These are phyloP conservation scores for Amylocystis lapponica DNA, from an alignment of 768 basidiomycete species.

Conservation along the genomic window DNA sequence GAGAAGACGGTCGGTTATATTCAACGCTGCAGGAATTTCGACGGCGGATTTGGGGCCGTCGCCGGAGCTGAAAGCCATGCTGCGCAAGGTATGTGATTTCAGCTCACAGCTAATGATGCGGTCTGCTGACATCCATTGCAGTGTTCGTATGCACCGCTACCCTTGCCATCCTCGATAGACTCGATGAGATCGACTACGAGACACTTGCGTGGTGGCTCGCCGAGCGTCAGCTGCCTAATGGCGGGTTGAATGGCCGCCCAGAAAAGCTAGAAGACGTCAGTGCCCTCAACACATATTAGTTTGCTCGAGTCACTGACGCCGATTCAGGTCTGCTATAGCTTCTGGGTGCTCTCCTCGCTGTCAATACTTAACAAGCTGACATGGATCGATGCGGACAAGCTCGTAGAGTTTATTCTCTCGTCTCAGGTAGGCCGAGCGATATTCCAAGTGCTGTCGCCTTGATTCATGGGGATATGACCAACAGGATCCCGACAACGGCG, in stretches of 20 bases:
- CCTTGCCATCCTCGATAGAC: constrained; percentile 77
- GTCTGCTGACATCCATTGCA: constrained; percentile 25
- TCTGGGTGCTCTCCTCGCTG: constrained; percentile 90
- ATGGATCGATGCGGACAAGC: constrained; percentile 85
- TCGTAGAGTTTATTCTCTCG: constrained; percentile 78
- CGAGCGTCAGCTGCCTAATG: constrained; percentile 88
- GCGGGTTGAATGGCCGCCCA: constrained; percentile 94
- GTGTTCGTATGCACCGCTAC: constrained; percentile 89
- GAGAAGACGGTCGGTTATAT: constrained; percentile 72
- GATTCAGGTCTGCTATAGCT: constrained; percentile 89
- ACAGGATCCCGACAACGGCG: constrained; percentile 86
- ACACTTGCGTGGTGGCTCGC: constrained; percentile 90
- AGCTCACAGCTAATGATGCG: constrained; percentile 1
- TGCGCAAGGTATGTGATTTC: constrained; percentile 60
- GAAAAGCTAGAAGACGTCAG: constrained; percentile 95
- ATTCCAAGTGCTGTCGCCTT: no score
- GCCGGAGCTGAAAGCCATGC: constrained; percentile 92
- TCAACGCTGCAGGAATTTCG: constrained; percentile 80
- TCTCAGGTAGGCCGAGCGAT: constrained; percentile 82
- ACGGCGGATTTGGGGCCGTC: constrained; percentile 85
- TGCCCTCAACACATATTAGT: constrained; percentile 10
- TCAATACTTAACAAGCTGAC: constrained; percentile 75
- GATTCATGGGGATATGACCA: no score
- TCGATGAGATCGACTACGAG: constrained; percentile 76
- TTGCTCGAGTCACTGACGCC: not conserved